phyloP scores from a whole-genome alignment of 495 filamentous ascomycete species.

The Hypoxylon fragiforme region DNA sequence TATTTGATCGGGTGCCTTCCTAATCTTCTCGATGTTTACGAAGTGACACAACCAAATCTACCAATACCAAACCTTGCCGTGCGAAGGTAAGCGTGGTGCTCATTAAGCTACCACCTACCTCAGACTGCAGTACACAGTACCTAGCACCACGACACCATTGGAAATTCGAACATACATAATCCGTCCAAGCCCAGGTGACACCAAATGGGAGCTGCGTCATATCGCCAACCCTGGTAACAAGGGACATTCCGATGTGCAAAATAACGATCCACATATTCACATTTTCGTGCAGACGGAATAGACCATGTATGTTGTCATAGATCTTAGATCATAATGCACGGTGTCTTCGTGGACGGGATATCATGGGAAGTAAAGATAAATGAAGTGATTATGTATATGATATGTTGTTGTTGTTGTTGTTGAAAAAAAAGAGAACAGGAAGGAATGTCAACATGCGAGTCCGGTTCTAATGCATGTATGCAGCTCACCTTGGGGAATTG shows the following conservation, averaged over 20 bases:
- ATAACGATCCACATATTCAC: conserved; percentile 38
- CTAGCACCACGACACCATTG: too few relatives aligned
- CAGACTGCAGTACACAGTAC: too few relatives aligned
- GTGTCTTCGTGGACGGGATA: conserved; percentile 11
- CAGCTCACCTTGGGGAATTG: conserved; percentile 4
- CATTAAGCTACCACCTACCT: too few relatives aligned
- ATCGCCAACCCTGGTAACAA: conserved; percentile 34
- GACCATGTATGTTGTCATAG: conserved; percentile 11
- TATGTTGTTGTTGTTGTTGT: too few relatives aligned
- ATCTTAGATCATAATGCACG: conserved; percentile 20
- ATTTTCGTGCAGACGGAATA: conserved; percentile 29
- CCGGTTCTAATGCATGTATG: conserved; percentile 8
- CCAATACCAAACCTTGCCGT: not conserved
- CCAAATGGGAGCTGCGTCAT: conserved; percentile 37
- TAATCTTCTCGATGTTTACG: conserved; percentile 22
- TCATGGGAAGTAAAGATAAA: conserved; percentile 2
- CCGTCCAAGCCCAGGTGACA: conserved; percentile 21
- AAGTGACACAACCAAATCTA: conserved; percentile 27
- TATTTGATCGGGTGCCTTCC: conserved; percentile 24
- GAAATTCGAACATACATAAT: too few relatives aligned
- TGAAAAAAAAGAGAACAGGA: conserved; percentile 3
- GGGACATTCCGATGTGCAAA: conserved; percentile 40
- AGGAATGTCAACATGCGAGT: not conserved
- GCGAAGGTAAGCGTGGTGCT: conserved; percentile 9
- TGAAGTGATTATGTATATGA: conserved; percentile 1